These are phyloP conservation scores for Metschnikowia peoriensis DNA, from an alignment of 805 yeast genomes.

Conservation along the genomic window DNA sequence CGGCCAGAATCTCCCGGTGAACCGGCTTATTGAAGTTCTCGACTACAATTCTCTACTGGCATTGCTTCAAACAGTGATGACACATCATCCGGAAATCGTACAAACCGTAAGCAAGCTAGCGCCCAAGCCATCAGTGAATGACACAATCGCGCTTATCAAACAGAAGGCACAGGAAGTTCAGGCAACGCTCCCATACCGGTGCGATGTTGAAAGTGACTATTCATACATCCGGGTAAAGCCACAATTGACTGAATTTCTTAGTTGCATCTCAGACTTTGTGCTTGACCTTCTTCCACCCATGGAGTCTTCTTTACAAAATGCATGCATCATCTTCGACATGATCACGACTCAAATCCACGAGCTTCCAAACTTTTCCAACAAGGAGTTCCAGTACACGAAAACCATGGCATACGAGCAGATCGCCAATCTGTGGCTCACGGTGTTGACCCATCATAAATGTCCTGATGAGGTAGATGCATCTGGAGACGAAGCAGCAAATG, in stretches of 20 bases:
- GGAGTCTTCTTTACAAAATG: conserved; percentile 50
- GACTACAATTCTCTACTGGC: conserved; percentile 54
- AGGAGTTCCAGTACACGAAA: conserved; percentile 52
- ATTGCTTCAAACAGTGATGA: conserved; percentile 52
- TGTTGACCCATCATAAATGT: conserved; percentile 31
- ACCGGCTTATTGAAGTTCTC: conserved; percentile 65
- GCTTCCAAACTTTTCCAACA: conserved; percentile 63
- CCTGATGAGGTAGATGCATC: conserved; percentile 18
- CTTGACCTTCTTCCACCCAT: conserved; percentile 70
- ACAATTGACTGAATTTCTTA: conserved; percentile 63
- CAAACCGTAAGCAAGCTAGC: conserved; percentile 49
- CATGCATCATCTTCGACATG: conserved; percentile 61
- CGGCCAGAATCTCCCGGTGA: conserved; percentile 62
- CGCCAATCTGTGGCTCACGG: conserved; percentile 57
- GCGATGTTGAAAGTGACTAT: conserved; percentile 71
- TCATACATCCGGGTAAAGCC: conserved; percentile 73
- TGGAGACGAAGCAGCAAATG: conserved; percentile 1
- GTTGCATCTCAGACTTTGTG: conserved; percentile 71
- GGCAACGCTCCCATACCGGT: conserved; percentile 67
- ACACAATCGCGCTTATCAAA: conserved; percentile 50
- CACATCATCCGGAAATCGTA: conserved; percentile 60
- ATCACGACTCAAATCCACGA: conserved; percentile 59
- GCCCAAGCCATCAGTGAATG: conserved; percentile 56
- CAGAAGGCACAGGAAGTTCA: conserved; percentile 45
- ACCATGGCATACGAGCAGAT: conserved; percentile 60